These are phyloP conservation scores for Brettanomyces naardenensis DNA, from an alignment of 805 yeast species.

Conservation along the genomic window DNA sequence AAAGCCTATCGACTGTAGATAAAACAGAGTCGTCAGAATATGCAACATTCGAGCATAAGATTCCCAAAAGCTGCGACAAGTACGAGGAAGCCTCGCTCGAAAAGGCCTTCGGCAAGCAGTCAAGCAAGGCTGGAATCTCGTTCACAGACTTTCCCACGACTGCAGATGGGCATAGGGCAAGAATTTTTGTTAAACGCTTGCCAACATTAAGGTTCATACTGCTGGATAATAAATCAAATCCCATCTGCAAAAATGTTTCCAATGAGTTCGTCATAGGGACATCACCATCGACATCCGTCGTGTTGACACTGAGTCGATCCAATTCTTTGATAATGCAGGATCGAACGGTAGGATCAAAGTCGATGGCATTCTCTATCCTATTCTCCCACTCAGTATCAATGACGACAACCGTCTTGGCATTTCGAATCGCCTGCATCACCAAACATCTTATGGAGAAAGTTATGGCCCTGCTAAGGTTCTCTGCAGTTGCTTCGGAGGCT, in stretches of 20 bases:
- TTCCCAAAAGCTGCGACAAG: slow-evolving; percentile 20
- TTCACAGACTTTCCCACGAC: slow-evolving; percentile 11
- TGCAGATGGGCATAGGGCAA: slow-evolving; percentile 18
- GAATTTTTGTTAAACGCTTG: slow-evolving; percentile 14
- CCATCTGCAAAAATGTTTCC: slow-evolving; percentile 22
- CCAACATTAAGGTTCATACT: slow-evolving; percentile 7
- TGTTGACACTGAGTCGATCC: neutral
- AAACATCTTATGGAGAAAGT: slow-evolving; percentile 50
- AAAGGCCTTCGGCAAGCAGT: slow-evolving; percentile 10
- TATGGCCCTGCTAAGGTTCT: slow-evolving; percentile 31
- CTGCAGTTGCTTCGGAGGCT: slow-evolving; percentile 12
- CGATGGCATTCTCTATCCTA: slow-evolving; percentile 62
- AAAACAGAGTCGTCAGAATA: slow-evolving; percentile 10
- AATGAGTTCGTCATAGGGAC: slow-evolving; percentile 8
- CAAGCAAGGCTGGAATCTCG: slow-evolving; percentile 10
- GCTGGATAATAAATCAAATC: slow-evolving; percentile 21
- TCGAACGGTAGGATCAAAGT: slow-evolving; percentile 49
- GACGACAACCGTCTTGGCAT: slow-evolving; percentile 45
- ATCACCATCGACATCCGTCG: slow-evolving; percentile 10
- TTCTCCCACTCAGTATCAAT: slow-evolving; percentile 70
- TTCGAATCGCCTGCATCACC: slow-evolving; percentile 56
- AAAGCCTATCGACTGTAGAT: slow-evolving; percentile 5
- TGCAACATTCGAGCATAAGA: slow-evolving; percentile 30
- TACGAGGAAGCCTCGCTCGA: slow-evolving; percentile 19
- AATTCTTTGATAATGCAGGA: slow-evolving; percentile 16